Conservation (phyloP, 805 yeast genomes). For the Candida hispaniensis region DNA sequence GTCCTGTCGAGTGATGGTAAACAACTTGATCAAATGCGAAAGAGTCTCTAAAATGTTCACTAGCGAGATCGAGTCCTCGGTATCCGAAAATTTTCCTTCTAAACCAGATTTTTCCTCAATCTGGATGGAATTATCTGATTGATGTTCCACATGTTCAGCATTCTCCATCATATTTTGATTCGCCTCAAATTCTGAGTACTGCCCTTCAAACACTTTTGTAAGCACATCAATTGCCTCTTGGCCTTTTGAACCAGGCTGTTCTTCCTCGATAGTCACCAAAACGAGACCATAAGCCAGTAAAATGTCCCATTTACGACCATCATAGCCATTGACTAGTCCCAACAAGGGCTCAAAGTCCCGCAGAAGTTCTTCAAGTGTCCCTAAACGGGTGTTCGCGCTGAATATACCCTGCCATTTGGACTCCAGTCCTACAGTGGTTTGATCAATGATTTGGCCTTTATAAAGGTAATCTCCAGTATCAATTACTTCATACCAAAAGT, state of each 20-base stretch:
- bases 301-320: constrained; percentile 15
- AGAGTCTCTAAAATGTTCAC: too few species aligned
- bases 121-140: too few species aligned
- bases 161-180: too few species aligned
- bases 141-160: too few species aligned
- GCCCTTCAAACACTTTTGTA: constrained; percentile 17
- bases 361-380: constrained; percentile 16
- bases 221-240: constrained; percentile 18
- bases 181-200: constrained; percentile 17
- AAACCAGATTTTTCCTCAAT: too few species aligned
- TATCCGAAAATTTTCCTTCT: too few species aligned
- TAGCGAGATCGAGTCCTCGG: too few species aligned
- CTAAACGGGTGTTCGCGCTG: constrained; percentile 8
- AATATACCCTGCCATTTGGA: constrained; percentile 12
- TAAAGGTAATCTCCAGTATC: constrained; percentile 23
- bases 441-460: constrained; percentile 8
- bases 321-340: constrained; percentile 14
- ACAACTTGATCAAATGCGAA: too few species aligned
- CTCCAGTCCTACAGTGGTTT: constrained; percentile 9
- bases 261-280: constrained; percentile 22
- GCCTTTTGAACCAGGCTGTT: constrained; percentile 10
- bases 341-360: constrained; percentile 4
- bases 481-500: constrained; percentile 43
- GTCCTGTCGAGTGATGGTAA: too few species aligned
- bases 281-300: constrained; percentile 23